Percentiles rank a stretch among this genome's conserved stretches.
These are phyloP conservation scores for Extremus antarcticus DNA, from an alignment of 495 filamentous ascomycete genomes.

Conservation along the genomic window DNA sequence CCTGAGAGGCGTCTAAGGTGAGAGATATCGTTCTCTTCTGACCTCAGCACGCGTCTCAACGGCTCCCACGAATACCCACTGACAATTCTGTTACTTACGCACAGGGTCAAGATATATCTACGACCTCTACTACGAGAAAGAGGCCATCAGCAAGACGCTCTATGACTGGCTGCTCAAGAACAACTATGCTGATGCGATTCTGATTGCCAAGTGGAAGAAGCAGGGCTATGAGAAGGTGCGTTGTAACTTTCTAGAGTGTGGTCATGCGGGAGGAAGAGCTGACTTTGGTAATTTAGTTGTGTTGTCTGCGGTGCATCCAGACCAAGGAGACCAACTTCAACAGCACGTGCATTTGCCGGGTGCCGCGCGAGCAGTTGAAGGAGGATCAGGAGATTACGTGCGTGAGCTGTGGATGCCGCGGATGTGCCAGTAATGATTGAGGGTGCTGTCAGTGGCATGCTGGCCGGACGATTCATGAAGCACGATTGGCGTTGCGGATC, in stretches of 20 bases:
- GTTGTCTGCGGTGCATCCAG: conserved; percentile 91
- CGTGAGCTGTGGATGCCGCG: conserved; percentile 89
- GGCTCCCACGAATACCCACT: neutral
- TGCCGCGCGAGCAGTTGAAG: conserved; percentile 83
- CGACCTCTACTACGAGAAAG: conserved; percentile 95
- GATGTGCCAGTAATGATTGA: conserved; percentile 78
- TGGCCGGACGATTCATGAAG: too few species aligned
- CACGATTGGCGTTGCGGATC: too few species aligned
- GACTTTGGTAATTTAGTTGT: conserved; percentile 47
- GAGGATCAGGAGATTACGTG: conserved; percentile 86
- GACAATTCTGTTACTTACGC: neutral
- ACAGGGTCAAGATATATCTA: conserved; percentile 80
- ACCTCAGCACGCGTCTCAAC: neutral
- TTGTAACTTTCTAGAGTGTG: neutral
- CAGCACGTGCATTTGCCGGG: conserved; percentile 92
- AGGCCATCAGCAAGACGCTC: conserved; percentile 78
- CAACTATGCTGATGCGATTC: conserved; percentile 80
- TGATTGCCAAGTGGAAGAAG: conserved; percentile 99
- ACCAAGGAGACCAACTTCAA: conserved; percentile 99
- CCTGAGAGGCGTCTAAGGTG: conserved; percentile 17
- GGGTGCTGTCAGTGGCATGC: neutral
- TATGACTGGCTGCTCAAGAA: conserved; percentile 98
- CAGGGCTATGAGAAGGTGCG: conserved; percentile 93
- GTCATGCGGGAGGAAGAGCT: conserved; percentile 8
- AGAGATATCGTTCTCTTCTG: conserved; percentile 16